Conservation (phyloP, 352 stramenopile genomes). For the Phytophthora fragariaefolia region DNA sequence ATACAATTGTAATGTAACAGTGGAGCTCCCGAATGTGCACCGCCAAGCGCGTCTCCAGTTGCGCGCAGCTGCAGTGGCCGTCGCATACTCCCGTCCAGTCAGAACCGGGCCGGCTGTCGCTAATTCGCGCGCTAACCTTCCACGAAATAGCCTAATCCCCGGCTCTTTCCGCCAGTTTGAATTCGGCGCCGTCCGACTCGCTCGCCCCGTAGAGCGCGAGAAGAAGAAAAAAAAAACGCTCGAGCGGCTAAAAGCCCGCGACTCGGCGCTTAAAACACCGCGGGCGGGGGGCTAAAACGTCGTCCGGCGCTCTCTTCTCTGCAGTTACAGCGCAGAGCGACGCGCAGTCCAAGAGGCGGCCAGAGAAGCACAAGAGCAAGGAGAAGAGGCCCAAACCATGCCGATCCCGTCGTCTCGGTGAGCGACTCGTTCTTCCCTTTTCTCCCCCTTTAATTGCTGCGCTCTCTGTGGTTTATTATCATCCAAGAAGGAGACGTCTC, state of each 20-base stretch:
- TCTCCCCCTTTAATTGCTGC: not conserved
- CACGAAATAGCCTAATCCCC: conserved; percentile 23
- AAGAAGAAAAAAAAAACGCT: too few species aligned
- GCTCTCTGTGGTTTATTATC: too few species aligned
- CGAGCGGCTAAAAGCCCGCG: too few species aligned
- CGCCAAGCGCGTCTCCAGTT: not conserved
- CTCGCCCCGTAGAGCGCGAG: too few species aligned
- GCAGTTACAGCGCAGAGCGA: conserved; percentile 19
- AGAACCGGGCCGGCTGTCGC: not conserved
- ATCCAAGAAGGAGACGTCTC: too few species aligned
- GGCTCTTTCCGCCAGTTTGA: conserved; percentile 19
- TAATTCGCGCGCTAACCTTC: conserved; percentile 25
- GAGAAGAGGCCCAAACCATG: conserved; percentile 19
- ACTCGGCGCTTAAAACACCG: not conserved
- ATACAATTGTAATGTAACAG: too few species aligned
- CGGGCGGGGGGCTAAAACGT: too few species aligned
- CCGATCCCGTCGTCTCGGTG: conserved; percentile 44
- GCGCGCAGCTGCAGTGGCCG: not conserved
- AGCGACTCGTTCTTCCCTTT: not conserved
- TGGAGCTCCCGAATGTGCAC: not conserved
- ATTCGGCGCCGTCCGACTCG: conserved; percentile 5
- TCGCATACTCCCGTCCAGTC: conserved; percentile 2
- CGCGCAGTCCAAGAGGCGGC: not conserved
- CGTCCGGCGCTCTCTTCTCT: conserved; percentile 29
- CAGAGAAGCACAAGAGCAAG: not conserved